phyloP scores from a whole-genome alignment of 805 yeast genomes.

The Pichia rugopelliculosa region DNA sequence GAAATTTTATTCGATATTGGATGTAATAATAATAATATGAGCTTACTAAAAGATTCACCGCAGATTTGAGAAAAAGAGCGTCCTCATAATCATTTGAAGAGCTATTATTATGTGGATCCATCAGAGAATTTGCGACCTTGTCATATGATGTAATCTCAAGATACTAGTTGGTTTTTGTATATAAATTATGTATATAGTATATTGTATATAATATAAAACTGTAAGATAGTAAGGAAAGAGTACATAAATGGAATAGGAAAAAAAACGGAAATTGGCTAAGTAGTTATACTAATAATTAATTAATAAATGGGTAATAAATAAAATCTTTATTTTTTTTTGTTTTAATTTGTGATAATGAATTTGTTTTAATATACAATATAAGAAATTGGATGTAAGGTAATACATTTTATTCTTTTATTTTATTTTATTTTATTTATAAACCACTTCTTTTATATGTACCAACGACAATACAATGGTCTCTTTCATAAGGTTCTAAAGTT shows the following conservation, averaged over 20 bases:
- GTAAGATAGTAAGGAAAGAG: background rate
- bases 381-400: background rate
- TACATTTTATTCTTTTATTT: background rate
- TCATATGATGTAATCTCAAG: too few species aligned
- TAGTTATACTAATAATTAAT: background rate
- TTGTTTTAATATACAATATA: background rate
- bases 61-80: too few species aligned
- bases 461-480: slow-evolving; percentile 98
- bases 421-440: slow-evolving; percentile 27
- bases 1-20: too few species aligned
- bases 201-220: background rate
- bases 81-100: too few species aligned
- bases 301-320: background rate
- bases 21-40: too few species aligned
- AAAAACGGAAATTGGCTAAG: background rate
- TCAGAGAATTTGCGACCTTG: too few species aligned
- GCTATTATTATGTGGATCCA: too few species aligned
- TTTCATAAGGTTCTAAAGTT: slow-evolving; percentile 98
- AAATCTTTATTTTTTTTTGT: background rate
- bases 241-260: background rate
- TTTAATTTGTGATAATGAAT: background rate
- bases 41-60: too few species aligned
- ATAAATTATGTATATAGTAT: background rate
- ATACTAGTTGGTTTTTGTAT: background rate
- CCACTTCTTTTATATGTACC: slow-evolving; percentile 96